phyloP scores from a whole-genome alignment of 2,329 filamentous ascomycete genomes.

The Cladosporium cucumerinum region DNA sequence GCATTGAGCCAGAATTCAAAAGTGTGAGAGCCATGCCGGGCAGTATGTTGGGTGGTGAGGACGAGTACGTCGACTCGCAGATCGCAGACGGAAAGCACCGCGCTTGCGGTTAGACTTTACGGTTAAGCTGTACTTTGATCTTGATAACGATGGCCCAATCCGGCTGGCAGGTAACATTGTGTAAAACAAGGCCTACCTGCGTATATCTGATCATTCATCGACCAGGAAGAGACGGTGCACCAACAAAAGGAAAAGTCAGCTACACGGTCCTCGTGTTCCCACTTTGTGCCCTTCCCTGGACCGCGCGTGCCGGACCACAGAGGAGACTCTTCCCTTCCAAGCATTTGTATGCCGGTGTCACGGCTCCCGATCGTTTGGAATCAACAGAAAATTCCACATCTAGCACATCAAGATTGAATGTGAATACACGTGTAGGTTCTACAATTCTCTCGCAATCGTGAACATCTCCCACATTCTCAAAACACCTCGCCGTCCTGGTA shows the following conservation, averaged over 20 bases:
- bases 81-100: neutral
- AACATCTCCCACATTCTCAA: neutral
- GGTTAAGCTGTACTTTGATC: neutral
- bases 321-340: neutral
- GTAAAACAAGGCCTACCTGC: neutral
- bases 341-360: neutral
- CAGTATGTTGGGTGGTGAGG: neutral
- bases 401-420: neutral
- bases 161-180: too few relatives aligned
- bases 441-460: neutral
- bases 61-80: neutral
- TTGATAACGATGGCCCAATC: neutral
- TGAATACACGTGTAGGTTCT: neutral
- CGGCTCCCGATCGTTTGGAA: neutral
- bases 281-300: neutral
- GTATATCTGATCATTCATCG: neutral
- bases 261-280: neutral
- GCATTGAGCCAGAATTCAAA: slow-evolving; percentile 3
- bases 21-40: neutral
- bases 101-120: neutral
- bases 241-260: neutral
- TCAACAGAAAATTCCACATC: neutral
- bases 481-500: neutral
- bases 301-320: slow-evolving; percentile 1
- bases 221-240: too few relatives aligned